A percentile compares a stretch with the other conserved stretches of the same genome.
Evolutionary conservation across 2,329 filamentous ascomycete species (phyloP).

Genomic region (Hypoxylon sp.): DNA sequence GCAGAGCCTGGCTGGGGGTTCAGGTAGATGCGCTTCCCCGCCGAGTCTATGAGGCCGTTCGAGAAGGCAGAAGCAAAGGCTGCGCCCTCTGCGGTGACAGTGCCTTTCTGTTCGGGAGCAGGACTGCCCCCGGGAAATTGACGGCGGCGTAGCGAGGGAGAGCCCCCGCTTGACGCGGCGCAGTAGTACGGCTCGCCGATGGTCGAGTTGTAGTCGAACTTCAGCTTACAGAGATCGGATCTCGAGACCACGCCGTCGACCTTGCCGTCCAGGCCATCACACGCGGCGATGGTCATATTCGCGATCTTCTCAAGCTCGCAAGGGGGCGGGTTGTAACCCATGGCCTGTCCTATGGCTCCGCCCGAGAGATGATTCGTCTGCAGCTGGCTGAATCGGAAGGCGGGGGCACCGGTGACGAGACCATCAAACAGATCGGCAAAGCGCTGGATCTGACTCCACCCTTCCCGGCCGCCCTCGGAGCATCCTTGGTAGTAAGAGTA

Average conservation of each 20-base stretch:
- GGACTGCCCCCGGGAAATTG: conserved; percentile 35
- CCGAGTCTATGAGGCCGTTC: conserved; percentile 48
- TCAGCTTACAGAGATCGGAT: conserved; percentile 48
- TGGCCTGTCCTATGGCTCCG: conserved; percentile 49
- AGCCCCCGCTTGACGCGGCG: conserved; percentile 49
- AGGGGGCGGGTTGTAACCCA: conserved; percentile 52
- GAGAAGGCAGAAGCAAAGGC: conserved; percentile 46
- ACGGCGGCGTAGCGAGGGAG: conserved; percentile 38
- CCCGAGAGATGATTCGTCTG: conserved; percentile 54
- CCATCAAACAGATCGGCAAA: conserved; percentile 59
- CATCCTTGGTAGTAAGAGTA: conserved; percentile 63
- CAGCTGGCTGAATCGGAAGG: conserved; percentile 55
- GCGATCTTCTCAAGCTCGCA: conserved; percentile 57
- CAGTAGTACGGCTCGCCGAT: conserved; percentile 56
- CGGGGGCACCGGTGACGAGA: conserved; percentile 55
- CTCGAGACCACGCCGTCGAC: conserved; percentile 60
- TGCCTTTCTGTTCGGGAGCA: conserved; percentile 41
- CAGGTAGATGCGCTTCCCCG: conserved; percentile 48
- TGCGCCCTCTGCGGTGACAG: conserved; percentile 42
- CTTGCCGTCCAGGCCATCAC: conserved; percentile 62
- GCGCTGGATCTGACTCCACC: conserved; percentile 59
- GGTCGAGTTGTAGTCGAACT: conserved; percentile 52
- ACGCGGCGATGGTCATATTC: conserved; percentile 62
- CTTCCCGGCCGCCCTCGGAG: conserved; percentile 61
- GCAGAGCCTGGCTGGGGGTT: conserved; percentile 44